Conservation (phyloP, 1,284 basidiomycete genomes). For the Coniophora puteana region DNA sequence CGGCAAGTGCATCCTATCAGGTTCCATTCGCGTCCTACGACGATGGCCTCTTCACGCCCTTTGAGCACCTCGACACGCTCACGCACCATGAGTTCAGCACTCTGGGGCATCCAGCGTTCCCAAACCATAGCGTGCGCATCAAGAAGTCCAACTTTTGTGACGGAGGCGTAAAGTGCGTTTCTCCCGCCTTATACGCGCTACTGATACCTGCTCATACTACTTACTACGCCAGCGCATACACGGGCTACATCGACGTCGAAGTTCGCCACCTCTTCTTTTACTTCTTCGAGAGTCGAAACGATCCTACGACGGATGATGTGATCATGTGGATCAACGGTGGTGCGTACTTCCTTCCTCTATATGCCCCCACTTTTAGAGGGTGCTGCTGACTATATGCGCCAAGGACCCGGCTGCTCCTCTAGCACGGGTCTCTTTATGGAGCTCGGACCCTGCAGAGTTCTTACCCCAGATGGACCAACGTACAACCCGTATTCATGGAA, state of each 20-base stretch:
- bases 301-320: slow-evolving; percentile 65
- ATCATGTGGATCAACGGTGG: slow-evolving; percentile 75
- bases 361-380: slow-evolving; percentile 4
- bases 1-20: too few species aligned
- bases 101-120: slow-evolving; percentile 45
- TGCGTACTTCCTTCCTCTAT: slow-evolving; percentile 20
- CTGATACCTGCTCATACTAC: slow-evolving; percentile 5
- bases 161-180: slow-evolving; percentile 55
- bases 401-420: slow-evolving; percentile 64
- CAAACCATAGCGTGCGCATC: slow-evolving; percentile 51
- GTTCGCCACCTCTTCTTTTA: slow-evolving; percentile 78
- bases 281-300: slow-evolving; percentile 76
- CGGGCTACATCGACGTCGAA: slow-evolving; percentile 62
- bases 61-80: slow-evolving; percentile 28
- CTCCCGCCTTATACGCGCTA: slow-evolving; percentile 1
- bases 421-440: slow-evolving; percentile 66
- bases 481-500: slow-evolving; percentile 73
- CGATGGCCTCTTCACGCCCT: neutral
- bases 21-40: neutral
- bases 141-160: slow-evolving; percentile 62
- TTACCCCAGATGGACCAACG: slow-evolving; percentile 44
- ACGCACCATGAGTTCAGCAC: slow-evolving; percentile 36
- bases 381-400: slow-evolving; percentile 11
- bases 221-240: slow-evolving; percentile 41
- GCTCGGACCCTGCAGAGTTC: slow-evolving; percentile 38